Conservation (phyloP, 2,329 filamentous ascomycete genomes). For the Fusarium temperatum region DNA sequence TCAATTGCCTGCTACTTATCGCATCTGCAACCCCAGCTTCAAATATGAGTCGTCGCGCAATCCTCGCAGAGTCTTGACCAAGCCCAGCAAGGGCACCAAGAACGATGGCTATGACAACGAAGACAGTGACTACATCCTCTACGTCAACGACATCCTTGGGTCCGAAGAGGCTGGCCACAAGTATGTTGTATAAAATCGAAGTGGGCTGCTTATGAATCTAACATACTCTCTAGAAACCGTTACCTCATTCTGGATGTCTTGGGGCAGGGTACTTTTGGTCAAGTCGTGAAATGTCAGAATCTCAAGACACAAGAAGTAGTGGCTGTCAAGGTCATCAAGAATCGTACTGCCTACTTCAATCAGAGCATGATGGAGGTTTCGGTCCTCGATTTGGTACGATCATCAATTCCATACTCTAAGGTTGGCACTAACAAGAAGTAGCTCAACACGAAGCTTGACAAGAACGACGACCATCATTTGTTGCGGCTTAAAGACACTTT, state of each 20-base stretch:
- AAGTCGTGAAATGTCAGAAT: constrained; percentile 99
- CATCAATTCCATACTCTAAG: not conserved
- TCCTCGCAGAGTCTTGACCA: constrained; percentile 92
- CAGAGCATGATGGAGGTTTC: constrained; percentile 99
- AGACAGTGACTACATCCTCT: constrained; percentile 98
- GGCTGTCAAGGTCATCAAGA: constrained; percentile 99
- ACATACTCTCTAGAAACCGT: constrained; percentile 72
- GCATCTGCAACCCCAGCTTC: constrained; percentile 97
- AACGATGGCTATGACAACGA: constrained; percentile 99
- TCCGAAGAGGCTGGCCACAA: constrained; percentile 99
- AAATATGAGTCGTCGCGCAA: constrained; percentile 99
- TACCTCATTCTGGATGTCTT: constrained; percentile 97
- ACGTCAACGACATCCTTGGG: constrained; percentile 97
- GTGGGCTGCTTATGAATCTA: constrained; percentile 7
- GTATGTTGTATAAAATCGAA: constrained; percentile 57
- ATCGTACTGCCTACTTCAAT: constrained; percentile 98
- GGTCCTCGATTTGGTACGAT: constrained; percentile 83
- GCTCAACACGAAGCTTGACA: constrained; percentile 98
- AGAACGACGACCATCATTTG: constrained; percentile 98
- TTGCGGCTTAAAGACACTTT: constrained; percentile 96
- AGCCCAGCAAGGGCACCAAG: constrained; percentile 97
- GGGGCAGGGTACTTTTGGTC: constrained; percentile 96
- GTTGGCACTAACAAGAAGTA: constrained; percentile 51
- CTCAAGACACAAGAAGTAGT: constrained; percentile 98
- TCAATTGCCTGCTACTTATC: constrained; percentile 92